Conservation (phyloP, 73 alveolate species). For the Paramecium octaurelia region DNA sequence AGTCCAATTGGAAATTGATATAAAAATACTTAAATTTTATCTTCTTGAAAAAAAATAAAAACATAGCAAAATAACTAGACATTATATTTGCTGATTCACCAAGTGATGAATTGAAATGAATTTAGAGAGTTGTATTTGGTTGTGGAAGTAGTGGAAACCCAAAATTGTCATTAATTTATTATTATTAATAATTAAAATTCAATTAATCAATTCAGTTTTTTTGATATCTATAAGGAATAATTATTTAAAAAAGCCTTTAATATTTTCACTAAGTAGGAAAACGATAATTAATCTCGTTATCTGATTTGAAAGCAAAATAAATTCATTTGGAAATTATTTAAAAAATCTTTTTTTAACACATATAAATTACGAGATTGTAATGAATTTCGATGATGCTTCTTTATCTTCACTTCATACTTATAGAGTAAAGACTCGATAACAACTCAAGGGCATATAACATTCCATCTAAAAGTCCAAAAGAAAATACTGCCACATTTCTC, state of each 20-base stretch:
- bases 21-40: slow-evolving; percentile 1
- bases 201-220: not conserved
- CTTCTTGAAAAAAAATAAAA: not conserved
- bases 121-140: slow-evolving; percentile 28
- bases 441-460: not conserved
- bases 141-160: not conserved
- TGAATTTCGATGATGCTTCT: not conserved
- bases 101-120: slow-evolving; percentile 45
- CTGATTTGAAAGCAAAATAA: not conserved
- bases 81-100: slow-evolving; percentile 34
- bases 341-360: not conserved
- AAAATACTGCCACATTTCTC: slow-evolving; percentile 39
- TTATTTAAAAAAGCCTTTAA: not conserved
- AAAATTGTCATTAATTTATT: not conserved
- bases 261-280: not conserved
- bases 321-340: not conserved
- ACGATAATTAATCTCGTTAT: not conserved
- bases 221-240: not conserved
- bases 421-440: slow-evolving; percentile 18
- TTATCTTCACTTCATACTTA: not conserved
- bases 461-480: slow-evolving; percentile 14
- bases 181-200: not conserved
- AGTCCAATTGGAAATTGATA: slow-evolving; percentile 67
- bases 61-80: not conserved
- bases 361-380: not conserved